Percentiles rank a stretch among this genome's conserved stretches.
Conservation (phyloP, 1,284 basidiomycete genomes). For the Ceratobasidium sp. region DNA sequence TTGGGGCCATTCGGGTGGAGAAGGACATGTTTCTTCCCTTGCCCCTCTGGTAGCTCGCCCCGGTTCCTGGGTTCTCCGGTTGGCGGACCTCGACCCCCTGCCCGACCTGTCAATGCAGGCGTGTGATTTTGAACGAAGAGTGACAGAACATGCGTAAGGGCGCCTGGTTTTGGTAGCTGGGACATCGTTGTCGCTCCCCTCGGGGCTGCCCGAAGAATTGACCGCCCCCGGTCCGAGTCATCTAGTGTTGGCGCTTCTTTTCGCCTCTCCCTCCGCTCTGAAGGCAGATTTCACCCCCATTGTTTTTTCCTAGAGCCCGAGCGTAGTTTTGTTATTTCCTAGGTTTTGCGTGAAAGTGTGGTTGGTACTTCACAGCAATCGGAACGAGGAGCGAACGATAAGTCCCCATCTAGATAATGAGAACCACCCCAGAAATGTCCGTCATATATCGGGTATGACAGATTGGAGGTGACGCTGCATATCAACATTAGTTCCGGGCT, state of each 20-base stretch:
- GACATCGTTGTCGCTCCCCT: constrained; percentile 46
- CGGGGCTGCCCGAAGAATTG: constrained; percentile 47
- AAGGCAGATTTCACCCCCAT: constrained; percentile 50
- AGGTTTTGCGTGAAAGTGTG: constrained; percentile 78
- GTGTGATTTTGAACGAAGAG: constrained; percentile 80
- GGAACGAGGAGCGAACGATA: constrained; percentile 51
- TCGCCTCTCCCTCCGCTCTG: constrained; percentile 55
- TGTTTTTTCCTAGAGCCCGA: constrained; percentile 73
- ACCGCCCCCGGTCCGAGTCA: constrained; percentile 50
- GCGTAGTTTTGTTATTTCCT: constrained; percentile 79
- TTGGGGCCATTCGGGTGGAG: constrained; percentile 82
- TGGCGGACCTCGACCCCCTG: constrained; percentile 58
- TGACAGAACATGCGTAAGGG: constrained; percentile 66
- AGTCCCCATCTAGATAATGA: too few species aligned
- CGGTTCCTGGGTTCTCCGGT: constrained; percentile 55
- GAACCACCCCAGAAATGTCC: too few species aligned
- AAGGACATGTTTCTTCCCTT: constrained; percentile 73
- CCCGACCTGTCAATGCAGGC: constrained; percentile 72
- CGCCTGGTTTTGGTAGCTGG: constrained; percentile 65
- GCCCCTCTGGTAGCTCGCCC: constrained; percentile 82
- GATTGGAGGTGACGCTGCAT: too few species aligned
- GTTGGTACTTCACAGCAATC: neutral
- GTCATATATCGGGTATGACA: too few species aligned
- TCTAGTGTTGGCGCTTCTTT: constrained; percentile 52
- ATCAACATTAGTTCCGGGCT: too few species aligned